Evolutionary conservation across 23 red algal genomes (phyloP), one percentile per base, ranked within the genome.

Genomic region (Gracilaria gracilis): DNA sequence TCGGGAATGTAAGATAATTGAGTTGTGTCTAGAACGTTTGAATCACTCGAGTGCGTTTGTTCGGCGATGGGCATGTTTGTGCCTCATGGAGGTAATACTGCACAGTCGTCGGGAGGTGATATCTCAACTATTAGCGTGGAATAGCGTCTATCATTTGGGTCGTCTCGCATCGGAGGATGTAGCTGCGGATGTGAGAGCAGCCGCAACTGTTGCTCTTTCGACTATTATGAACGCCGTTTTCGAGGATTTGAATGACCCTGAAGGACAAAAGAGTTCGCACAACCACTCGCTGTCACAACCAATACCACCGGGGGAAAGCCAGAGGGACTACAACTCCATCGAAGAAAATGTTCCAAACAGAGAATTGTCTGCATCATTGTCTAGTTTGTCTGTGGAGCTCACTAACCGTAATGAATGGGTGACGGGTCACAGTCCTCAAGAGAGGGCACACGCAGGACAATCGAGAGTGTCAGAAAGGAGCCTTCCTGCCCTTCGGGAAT

Each of bases 41-140:
- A 27, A 39, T 34, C 81, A 91, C 50, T 33, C 21, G 35, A 82
- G 92, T 82, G 8, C 81, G 40, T 77, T 93, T 46, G 95, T 96
- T 28, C 83, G 95, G 47, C 57, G 90, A 29, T 96, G 95, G 95
- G 88, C 95, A 12, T 82, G 81, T 46, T 86, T 96, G 9, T 93
- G 95, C 50, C 34, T 96, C 27, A 85, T 64, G 35, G 72, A 80
- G 39, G 55, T 79, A 0, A 87, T 96, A 39, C 71, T 67, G 72
- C 57, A 71, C 57, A 73, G 48, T 33, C 19, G 57, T n/a, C 66
- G 33, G 36, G 75, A 49, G 27, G 49, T 57, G 9, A 79, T 65
- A n/a, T 66, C 79, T 35, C 67, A 92, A 57, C 15, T 90, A 61
- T 25, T 79, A 38, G 57, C 69, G 25, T 71, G 85, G 53, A 42